Evolutionary conservation across 352 stramenopile genomes (phyloP), one percentile per base, ranked within the genome.

Genomic region (Blastocystis sp.): DNA sequence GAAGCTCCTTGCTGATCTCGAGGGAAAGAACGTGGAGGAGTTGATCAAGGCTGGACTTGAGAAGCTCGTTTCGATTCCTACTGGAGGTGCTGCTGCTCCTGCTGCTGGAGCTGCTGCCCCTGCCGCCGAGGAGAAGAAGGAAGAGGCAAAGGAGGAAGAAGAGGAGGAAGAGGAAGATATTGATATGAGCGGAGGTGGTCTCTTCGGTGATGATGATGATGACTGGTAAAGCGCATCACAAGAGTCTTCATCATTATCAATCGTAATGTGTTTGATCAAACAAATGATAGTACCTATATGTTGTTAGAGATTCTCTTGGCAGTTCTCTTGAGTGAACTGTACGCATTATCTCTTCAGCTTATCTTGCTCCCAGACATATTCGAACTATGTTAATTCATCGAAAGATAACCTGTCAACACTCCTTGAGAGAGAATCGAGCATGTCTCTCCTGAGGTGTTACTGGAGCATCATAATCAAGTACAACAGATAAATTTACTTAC

Each of bases 31-130:
- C 90, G 79, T 95, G 20, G 93, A 94, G 87, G 93, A 94, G 90
- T 85, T 95, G 34, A 90, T 94, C 41, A 91, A 91, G 68, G 91
- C 79, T 30, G 93, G 93, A 90, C 92, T 93, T 90, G 92, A 92
- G 62, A 94, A 94, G 87, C 90, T 95, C 76, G 94, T 94, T 91
- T 93, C 94, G 92, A 92, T 95, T 37, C 92, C 93, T 66, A 92
- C 94, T 90, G 93, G 93, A 87, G 93, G 93, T 87, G 93, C 92
- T 45, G 85, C 65, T 64, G 70, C 65, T 43, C 26, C 65, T 34
- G 70, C 65, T 90, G 76, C 45, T 24, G 85, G 8, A 76, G 90
- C 39, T 43, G 92, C 73, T 70, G 92, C 41, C 66, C 91, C 54
- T 26, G 92, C 79, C 5, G 90, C 81, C 39, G 91, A 47, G 64